Base-by-base conservation (phyloP, 116 monocot genomes). In the Papilionanthe hybrid region DNA sequence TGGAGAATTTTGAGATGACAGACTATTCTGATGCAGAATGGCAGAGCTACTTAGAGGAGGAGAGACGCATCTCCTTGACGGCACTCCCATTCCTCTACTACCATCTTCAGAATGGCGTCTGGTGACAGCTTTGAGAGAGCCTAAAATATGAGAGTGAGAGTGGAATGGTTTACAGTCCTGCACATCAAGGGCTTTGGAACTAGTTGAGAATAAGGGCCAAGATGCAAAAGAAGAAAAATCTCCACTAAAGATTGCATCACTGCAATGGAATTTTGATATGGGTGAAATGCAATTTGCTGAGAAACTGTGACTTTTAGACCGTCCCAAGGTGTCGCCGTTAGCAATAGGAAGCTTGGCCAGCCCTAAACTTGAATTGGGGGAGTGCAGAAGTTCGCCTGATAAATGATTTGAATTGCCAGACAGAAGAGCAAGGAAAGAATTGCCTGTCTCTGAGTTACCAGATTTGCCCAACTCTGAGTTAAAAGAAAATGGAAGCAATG, bases 341-440 rank as follows among this genome's bases (percentile, higher is more conserved):
- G 57, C 27, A 18, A 45, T 23, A 81, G 72, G 79, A 74, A 80
- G 84, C 63, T 83, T 86, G 30, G 74, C 25, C 20, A 79, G 27
- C 29, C 47, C 76, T 41, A 71, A 44, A 17, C 68, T 79, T 60
- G 83, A 48, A 76, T 78, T 81, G 57, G 85, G 63, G 20, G 73
- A 76, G 42, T 81, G 81, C 13, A 76, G 53, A 81, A 85, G 42
- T 18, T 79, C 82, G 60, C 72, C 58, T 49, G 41, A 41, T 48
- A 78, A 67, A 48, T 79, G 44, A 74, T 72, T 75, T 15, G 84
- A 81, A 79, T 77, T 55, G 42, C 88, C 86, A 63, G 89, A 88
- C n/a, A 87, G 77, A 72, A 88, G 82, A 79, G 89, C 72, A 12
- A 82, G 78, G 83, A 87, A 84, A 28, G 87, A 86, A 82, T 81